These are phyloP conservation scores for Ogataea philodendri DNA, from an alignment of 805 yeast species.

Conservation along the genomic window DNA sequence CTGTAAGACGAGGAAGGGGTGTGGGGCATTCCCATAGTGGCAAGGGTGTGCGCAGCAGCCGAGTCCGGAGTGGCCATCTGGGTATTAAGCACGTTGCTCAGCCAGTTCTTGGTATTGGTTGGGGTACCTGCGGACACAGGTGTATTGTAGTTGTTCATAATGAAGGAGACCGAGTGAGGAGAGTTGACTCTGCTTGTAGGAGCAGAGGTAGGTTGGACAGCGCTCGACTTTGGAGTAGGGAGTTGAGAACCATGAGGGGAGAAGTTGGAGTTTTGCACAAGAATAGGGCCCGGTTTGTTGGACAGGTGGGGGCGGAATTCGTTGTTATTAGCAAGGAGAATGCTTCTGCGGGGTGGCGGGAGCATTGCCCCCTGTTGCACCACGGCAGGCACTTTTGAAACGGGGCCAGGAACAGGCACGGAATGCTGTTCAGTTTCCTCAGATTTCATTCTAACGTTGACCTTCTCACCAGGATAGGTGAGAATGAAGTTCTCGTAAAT, in stretches of 20 bases:
- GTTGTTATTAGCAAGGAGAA: constrained; percentile 15
- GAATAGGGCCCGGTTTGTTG: constrained; percentile 33
- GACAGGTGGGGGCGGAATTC: constrained; percentile 32
- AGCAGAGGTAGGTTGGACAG: constrained; percentile 13
- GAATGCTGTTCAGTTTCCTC: too few species aligned
- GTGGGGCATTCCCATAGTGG: constrained; percentile 6
- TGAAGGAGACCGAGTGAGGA: constrained; percentile 20
- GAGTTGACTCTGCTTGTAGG: constrained; percentile 19
- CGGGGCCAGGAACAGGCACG: too few species aligned
- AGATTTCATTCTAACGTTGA: constrained; percentile 29
- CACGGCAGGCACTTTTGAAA: constrained; percentile 15
- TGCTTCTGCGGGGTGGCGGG: constrained; percentile 33
- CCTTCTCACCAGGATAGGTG: constrained; percentile 35
- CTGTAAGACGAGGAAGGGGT: constrained; percentile 8
- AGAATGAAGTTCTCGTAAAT: constrained; percentile 44
- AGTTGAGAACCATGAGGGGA: constrained; percentile 18
- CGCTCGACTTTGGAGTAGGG: constrained; percentile 23
- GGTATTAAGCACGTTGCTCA: constrained; percentile 20
- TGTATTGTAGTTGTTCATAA: constrained; percentile 15
- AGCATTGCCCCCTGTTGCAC: constrained; percentile 26
- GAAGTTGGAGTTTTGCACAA: constrained; percentile 26
- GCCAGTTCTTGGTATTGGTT: constrained; percentile 20
- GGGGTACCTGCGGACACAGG: constrained; percentile 11
- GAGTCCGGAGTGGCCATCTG: constrained; percentile 10
- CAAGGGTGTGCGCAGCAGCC: constrained; percentile 10